Percentiles rank a stretch among this genome's conserved stretches.
phyloP scores from a whole-genome alignment of 768 basidiomycete genomes.

The Boletus reticulatus region DNA sequence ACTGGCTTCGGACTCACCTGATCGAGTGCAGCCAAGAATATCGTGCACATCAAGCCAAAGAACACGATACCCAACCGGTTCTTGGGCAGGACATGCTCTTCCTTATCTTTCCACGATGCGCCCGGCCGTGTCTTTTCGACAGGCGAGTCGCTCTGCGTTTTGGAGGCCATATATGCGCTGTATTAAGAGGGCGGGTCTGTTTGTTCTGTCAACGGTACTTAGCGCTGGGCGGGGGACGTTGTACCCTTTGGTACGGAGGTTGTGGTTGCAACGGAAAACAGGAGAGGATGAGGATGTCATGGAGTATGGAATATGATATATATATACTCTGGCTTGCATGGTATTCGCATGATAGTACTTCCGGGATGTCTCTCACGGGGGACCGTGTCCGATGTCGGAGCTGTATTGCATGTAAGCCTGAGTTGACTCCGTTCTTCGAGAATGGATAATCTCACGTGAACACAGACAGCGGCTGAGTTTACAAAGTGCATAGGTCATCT shows the following conservation, averaged over 20 bases:
- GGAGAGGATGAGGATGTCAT: background rate
- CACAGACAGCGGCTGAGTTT: background rate
- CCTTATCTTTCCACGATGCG: constrained; percentile 53
- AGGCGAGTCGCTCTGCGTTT: background rate
- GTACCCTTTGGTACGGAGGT: background rate
- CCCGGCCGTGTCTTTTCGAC: constrained; percentile 37
- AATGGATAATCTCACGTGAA: background rate
- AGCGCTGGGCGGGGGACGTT: no score
- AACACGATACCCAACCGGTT: constrained; percentile 25
- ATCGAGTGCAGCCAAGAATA: constrained; percentile 50
- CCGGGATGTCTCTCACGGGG: background rate
- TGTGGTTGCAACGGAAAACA: background rate
- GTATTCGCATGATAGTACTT: background rate
- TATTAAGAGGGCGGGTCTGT: no score
- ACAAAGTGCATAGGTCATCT: background rate
- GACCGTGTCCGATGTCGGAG: background rate
- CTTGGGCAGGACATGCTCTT: constrained; percentile 52
- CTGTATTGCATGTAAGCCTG: background rate
- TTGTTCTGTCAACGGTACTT: no score
- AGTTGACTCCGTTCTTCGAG: background rate
- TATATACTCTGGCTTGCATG: background rate
- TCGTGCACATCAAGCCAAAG: constrained; percentile 30
- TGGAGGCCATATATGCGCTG: constrained; percentile 6
- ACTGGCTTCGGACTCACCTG: constrained; percentile 39
- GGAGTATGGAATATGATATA: background rate